Percentiles rank a stretch among this genome's conserved stretches.
Evolutionary conservation across 768 basidiomycete species (phyloP).

Genomic region (Boletus rubroflammeus): DNA sequence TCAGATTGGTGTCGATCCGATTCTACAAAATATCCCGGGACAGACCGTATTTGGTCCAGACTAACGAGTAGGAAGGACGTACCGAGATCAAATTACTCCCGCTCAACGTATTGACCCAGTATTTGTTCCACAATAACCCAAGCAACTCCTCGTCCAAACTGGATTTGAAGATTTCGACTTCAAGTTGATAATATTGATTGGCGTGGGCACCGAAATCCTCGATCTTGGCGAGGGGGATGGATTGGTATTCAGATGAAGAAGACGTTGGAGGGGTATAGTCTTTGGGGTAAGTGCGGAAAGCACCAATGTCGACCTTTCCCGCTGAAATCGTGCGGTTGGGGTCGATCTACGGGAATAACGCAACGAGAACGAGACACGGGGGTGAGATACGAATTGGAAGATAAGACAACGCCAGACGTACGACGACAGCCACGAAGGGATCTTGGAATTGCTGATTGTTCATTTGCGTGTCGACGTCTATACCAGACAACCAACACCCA

Average conservation of each 20-base stretch:
- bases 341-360: conserved; percentile 62
- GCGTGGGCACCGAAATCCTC: conserved; percentile 99
- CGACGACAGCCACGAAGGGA: conserved; percentile 96
- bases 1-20: conserved; percentile 71
- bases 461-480: conserved; percentile 96
- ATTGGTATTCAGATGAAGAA: conserved; percentile 83
- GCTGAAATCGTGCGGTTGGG: conserved; percentile 98
- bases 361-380: background rate
- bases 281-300: conserved; percentile 96
- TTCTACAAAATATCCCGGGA: conserved; percentile 51
- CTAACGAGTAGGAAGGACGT: conserved; percentile 17
- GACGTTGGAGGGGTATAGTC: conserved; percentile 81
- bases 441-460: conserved; percentile 94
- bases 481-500: conserved; percentile 98
- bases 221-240: conserved; percentile 94
- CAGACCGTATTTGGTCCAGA: background rate
- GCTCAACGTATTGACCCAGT: conserved; percentile 97
- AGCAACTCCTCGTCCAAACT: conserved; percentile 83
- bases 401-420: conserved; percentile 36
- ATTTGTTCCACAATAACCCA: conserved; percentile 96
- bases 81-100: conserved; percentile 93
- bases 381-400: background rate
- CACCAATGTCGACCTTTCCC: conserved; percentile 98
- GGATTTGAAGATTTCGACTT: conserved; percentile 94
- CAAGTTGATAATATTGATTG: conserved; percentile 91